Evolutionary conservation across 805 yeast species (phyloP).

Genomic region (Zygoascus bituminiphila): DNA sequence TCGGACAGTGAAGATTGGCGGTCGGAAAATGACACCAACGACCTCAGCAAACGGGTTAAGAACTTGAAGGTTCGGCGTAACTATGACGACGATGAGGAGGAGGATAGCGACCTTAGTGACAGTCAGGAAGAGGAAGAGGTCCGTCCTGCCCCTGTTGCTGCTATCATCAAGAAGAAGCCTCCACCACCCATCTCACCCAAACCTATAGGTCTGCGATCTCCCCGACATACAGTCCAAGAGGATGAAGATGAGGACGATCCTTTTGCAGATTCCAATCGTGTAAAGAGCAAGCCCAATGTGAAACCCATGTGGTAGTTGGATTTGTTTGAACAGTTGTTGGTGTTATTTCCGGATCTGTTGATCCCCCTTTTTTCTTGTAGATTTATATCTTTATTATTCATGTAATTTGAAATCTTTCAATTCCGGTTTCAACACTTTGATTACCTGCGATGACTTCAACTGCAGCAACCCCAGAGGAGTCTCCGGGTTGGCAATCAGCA

Average conservation of each 20-base stretch:
- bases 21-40: not conserved
- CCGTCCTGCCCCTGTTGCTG: slow-evolving; percentile 10
- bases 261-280: slow-evolving; percentile 41
- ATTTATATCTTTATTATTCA: not conserved
- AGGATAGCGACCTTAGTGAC: slow-evolving; percentile 4
- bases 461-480: slow-evolving; percentile 23
- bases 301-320: slow-evolving; percentile 21
- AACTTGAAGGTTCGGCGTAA: slow-evolving; percentile 8
- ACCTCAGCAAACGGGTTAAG: not conserved
- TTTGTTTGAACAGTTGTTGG: not conserved
- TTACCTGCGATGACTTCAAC: slow-evolving; percentile 20
- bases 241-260: slow-evolving; percentile 35
- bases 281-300: slow-evolving; percentile 14
- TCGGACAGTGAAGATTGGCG: slow-evolving; percentile 35
- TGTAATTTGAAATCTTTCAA: slow-evolving; percentile 14
- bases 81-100: slow-evolving; percentile 21
- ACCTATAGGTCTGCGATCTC: slow-evolving; percentile 4
- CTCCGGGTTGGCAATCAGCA: slow-evolving; percentile 23
- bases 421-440: slow-evolving; percentile 18
- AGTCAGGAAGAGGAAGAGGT: slow-evolving; percentile 18
- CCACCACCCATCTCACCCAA: slow-evolving; percentile 21
- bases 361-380: too few relatives aligned
- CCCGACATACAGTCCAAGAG: slow-evolving; percentile 1
- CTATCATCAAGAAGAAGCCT: slow-evolving; percentile 20
- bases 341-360: not conserved